Conservation (phyloP, 2,329 filamentous ascomycete genomes). For the Penicillium sp. region DNA sequence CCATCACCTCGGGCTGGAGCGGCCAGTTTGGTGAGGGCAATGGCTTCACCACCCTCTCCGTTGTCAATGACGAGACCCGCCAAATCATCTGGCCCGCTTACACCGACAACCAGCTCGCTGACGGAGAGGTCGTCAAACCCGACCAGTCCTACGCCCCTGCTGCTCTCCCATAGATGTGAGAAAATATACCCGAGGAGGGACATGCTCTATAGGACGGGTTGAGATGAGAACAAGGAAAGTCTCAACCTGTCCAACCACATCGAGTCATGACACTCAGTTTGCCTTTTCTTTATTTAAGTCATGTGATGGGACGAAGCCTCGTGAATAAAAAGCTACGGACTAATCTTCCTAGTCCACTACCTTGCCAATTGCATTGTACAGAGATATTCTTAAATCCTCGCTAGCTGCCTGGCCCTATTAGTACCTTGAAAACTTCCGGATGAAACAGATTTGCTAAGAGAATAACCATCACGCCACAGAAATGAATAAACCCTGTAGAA, state of each 20-base stretch:
- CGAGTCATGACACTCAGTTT: background rate
- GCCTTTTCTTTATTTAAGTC: background rate
- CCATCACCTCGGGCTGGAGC: slow-evolving; percentile 53
- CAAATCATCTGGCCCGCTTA: slow-evolving; percentile 52
- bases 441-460: no score
- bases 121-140: slow-evolving; percentile 46
- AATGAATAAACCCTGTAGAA: no score
- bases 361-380: background rate
- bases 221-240: background rate
- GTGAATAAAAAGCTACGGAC: background rate
- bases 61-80: slow-evolving; percentile 44
- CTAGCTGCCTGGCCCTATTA: background rate
- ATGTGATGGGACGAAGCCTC: background rate
- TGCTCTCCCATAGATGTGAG: slow-evolving; percentile 20
- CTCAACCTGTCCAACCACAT: background rate
- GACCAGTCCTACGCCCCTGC: slow-evolving; percentile 47
- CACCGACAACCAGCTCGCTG: slow-evolving; percentile 49
- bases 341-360: background rate
- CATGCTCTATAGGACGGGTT: background rate
- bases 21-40: slow-evolving; percentile 51
- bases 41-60: slow-evolving; percentile 53
- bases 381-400: background rate
- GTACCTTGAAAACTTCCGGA: background rate
- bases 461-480: no score
- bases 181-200: background rate